Evolutionary conservation across 306 rosid genomes (phyloP).

Genomic region (Prunus mume): DNA sequence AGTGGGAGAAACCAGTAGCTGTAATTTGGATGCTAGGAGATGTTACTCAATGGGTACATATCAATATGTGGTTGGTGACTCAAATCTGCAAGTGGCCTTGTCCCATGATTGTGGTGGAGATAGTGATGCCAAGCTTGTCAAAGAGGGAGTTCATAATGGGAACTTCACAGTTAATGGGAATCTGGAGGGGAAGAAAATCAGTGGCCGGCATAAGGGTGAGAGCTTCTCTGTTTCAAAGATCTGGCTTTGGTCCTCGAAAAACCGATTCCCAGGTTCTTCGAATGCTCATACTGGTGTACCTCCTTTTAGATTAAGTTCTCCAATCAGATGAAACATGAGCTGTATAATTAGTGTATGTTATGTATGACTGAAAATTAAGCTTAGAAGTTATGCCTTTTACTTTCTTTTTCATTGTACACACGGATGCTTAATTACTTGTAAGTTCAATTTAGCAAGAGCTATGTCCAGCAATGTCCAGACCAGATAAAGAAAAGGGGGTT

Average conservation of each 20-base stretch:
- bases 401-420: background rate
- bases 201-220: slow-evolving; percentile 46
- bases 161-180: slow-evolving; percentile 30
- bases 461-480: background rate
- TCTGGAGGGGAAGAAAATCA: slow-evolving; percentile 61
- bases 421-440: background rate
- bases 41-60: slow-evolving; percentile 92
- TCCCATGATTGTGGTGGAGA: slow-evolving; percentile 11
- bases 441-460: background rate
- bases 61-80: slow-evolving; percentile 66
- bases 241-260: slow-evolving; percentile 83
- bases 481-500: background rate
- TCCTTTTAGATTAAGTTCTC: slow-evolving; percentile 28
- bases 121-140: slow-evolving; percentile 5
- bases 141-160: slow-evolving; percentile 3
- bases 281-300: slow-evolving; percentile 28
- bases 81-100: slow-evolving; percentile 54
- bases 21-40: slow-evolving; percentile 62
- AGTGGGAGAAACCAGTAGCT: slow-evolving; percentile 37
- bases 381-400: background rate
- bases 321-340: slow-evolving; percentile 11
- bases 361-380: background rate
- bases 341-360: background rate
- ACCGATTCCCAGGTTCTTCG: slow-evolving; percentile 40
- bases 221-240: slow-evolving; percentile 94